Conservation (phyloP, 2,329 filamentous ascomycete species). For the Fusarium sp. region DNA sequence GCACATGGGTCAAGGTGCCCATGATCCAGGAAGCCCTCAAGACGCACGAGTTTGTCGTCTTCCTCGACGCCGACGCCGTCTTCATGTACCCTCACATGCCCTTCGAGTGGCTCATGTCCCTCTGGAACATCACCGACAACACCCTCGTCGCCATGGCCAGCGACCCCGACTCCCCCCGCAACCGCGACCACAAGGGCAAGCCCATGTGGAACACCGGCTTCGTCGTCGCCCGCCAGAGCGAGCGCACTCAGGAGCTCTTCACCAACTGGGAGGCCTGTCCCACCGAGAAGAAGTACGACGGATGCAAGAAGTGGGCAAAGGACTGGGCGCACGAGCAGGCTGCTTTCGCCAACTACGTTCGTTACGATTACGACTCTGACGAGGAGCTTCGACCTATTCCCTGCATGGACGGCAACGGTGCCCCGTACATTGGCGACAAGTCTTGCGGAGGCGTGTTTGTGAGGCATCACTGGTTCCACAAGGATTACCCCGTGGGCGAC, state of each 20-base stretch:
- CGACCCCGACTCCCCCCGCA: constrained; percentile 55
- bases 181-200: constrained; percentile 48
- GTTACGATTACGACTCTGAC: constrained; percentile 39
- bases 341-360: constrained; percentile 38
- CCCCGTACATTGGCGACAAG: constrained; percentile 33
- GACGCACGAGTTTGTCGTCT: constrained; percentile 56
- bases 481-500: constrained; percentile 29
- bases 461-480: constrained; percentile 41
- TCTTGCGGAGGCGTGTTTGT: constrained; percentile 38
- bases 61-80: constrained; percentile 58
- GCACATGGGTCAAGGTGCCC: constrained; percentile 60
- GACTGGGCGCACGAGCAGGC: constrained; percentile 45
- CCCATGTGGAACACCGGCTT: constrained; percentile 43
- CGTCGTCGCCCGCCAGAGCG: constrained; percentile 35
- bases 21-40: constrained; percentile 53
- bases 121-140: constrained; percentile 55
- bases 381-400: constrained; percentile 34
- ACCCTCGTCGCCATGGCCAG: constrained; percentile 59
- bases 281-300: constrained; percentile 23
- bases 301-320: constrained; percentile 34
- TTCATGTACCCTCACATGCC: constrained; percentile 57
- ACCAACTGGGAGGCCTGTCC: constrained; percentile 32
- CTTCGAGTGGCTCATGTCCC: constrained; percentile 61
- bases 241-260: constrained; percentile 40
- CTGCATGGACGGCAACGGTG: constrained; percentile 40